Evolutionary conservation across 306 rosid species (phyloP).

Genomic region (Astragalus glycyphyllos): DNA sequence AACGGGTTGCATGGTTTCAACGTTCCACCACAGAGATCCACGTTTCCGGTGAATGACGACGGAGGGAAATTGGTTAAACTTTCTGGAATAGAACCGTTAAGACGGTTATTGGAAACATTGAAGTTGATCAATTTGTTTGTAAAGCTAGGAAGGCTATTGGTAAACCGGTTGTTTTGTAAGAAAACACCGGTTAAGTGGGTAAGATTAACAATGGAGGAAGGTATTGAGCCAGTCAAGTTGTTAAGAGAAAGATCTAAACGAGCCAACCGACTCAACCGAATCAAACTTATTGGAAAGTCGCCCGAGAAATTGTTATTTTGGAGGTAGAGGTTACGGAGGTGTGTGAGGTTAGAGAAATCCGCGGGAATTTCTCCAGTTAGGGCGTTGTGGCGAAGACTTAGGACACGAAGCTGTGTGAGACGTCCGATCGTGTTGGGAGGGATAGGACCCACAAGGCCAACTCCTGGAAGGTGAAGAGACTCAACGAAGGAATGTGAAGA

Average conservation of each 20-base stretch:
- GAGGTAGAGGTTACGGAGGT: conserved; percentile 63
- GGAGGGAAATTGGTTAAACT: conserved; percentile 44
- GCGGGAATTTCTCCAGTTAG: conserved; percentile 20
- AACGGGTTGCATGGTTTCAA: conserved; percentile 63
- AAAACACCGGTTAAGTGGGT: conserved; percentile 58
- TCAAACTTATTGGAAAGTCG: conserved; percentile 51
- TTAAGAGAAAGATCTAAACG: conserved; percentile 66
- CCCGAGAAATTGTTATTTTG: conserved; percentile 62
- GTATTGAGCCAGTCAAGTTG: conserved; percentile 62
- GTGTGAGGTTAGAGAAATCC: conserved; percentile 64
- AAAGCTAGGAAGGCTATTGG: conserved; percentile 62
- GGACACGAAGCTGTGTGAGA: conserved; percentile 3
- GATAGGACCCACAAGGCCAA: conserved; percentile 67
- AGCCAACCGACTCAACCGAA: conserved; percentile 53
- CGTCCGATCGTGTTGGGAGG: conserved; percentile 51
- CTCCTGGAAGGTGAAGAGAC: conserved; percentile 68
- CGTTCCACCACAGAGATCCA: conserved; percentile 65
- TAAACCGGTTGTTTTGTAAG: conserved; percentile 58
- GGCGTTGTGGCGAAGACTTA: conserved; percentile 18
- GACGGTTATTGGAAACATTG: conserved; percentile 63
- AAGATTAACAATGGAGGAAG: conserved; percentile 61
- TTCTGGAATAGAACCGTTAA: conserved; percentile 75
- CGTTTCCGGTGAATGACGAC: conserved; percentile 63
- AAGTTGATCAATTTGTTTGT: conserved; percentile 19
- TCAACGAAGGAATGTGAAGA: conserved; percentile 47